Conservation (phyloP, 2,329 filamentous ascomycete genomes). For the Tolypocladium tropicale region DNA sequence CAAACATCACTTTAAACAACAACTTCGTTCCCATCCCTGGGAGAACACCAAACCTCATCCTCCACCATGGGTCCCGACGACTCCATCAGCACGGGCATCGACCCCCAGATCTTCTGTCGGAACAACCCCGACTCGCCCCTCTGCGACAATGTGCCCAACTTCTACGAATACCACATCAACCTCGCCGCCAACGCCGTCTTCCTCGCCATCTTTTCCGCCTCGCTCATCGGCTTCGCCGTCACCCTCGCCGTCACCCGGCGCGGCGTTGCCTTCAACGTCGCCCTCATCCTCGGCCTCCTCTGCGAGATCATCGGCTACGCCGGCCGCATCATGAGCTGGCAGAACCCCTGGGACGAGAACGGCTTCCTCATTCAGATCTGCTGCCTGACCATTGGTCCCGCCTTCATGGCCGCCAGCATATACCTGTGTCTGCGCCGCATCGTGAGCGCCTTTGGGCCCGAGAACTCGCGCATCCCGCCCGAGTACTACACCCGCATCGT, state of each 20-base stretch:
- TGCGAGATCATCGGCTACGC: slow-evolving; percentile 50
- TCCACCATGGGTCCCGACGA: neutral
- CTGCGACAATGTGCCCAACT: slow-evolving; percentile 23
- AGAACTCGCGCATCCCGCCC: slow-evolving; percentile 37
- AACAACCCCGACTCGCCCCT: slow-evolving; percentile 12
- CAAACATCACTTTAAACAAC: too few species aligned
- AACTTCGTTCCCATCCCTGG: too few species aligned
- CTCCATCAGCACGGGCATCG: neutral
- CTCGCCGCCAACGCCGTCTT: slow-evolving; percentile 42
- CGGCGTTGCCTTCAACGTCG: slow-evolving; percentile 39
- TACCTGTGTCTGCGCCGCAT: slow-evolving; percentile 50
- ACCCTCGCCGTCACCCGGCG: slow-evolving; percentile 32
- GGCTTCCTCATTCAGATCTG: slow-evolving; percentile 47
- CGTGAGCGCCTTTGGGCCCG: slow-evolving; percentile 34
- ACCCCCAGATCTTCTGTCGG: slow-evolving; percentile 13
- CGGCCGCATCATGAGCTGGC: slow-evolving; percentile 43
- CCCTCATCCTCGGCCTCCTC: slow-evolving; percentile 41
- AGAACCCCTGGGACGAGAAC: slow-evolving; percentile 39
- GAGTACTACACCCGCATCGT: slow-evolving; percentile 39
- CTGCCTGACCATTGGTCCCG: slow-evolving; percentile 53
- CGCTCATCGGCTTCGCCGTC: slow-evolving; percentile 28
- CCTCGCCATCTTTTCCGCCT: slow-evolving; percentile 36
- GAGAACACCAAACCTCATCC: neutral
- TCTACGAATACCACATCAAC: slow-evolving; percentile 41
- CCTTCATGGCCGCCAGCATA: slow-evolving; percentile 53